Evolutionary conservation across 2,329 filamentous ascomycete species (phyloP), one percentile per base, ranked within the genome.

Genomic region (Nothopassalora personata): DNA sequence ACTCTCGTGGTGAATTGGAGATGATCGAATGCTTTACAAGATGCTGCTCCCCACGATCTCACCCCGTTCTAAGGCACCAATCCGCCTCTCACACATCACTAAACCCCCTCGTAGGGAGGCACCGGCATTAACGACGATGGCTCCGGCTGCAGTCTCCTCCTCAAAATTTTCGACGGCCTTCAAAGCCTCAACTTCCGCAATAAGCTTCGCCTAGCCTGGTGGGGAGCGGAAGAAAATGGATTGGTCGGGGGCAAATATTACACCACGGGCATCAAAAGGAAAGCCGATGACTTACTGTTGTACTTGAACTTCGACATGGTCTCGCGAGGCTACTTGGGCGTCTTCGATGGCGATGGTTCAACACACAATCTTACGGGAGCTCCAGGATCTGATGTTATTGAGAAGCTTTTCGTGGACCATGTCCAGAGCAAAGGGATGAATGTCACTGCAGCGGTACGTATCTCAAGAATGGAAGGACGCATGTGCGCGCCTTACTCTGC

Each of bases 361-460:
- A 73, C 77, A 6, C 83, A 76, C 74, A 81, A 82, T 68, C 62
- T 76, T 11, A 77, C 76, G 1, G 82, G 81, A 0, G 81, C 82
- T 0, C 64, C 75, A 2, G 89, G 89, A 1, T 90, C 87, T 0
- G 82, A 86, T 63, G 80, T 89, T 70, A 50, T 33, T 34, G 55
- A 36, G 34, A 36, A 36, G 15, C 15, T 10, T 10, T 10, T 36
- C 15, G 34, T 36, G 10, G 5, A 36, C 19, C 75, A 64, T 59
- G 74, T 72, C 57, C 54, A 56, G 15, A 50, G 52, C 13, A 54
- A 69, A 1, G 69, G 69, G 5, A 59, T 69, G 10, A 67, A 68
- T 36, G 72, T 59, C 59, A 70, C 67, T 4, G 64, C 69, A 2
- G 70, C 71, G 5, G 70, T 23, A 23, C 23, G 23, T 23, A 23